phyloP scores from a whole-genome alignment of 208 protist genomes.

The Angomonas ambiguus region DNA sequence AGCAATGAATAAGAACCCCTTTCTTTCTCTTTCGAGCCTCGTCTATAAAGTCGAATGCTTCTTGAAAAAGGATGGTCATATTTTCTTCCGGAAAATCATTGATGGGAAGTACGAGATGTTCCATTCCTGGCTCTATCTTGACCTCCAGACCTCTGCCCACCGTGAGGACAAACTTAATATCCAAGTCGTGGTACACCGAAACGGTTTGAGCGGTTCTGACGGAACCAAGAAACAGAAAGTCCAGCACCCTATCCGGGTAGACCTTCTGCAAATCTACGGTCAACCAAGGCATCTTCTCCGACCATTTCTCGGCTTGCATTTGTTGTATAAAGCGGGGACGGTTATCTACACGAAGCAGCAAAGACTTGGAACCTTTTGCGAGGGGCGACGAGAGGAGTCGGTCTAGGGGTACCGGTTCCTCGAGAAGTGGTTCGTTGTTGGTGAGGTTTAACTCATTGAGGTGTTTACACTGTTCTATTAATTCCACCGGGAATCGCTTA shows the following conservation, averaged over 20 bases:
- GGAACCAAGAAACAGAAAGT: slow-evolving; percentile 80
- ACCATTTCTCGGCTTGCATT: slow-evolving; percentile 50
- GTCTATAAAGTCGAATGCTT: slow-evolving; percentile 81
- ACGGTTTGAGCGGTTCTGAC: slow-evolving; percentile 76
- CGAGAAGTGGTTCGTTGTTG: slow-evolving; percentile 65
- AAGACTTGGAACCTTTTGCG: slow-evolving; percentile 15
- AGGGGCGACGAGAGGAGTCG: slow-evolving; percentile 19
- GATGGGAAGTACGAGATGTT: slow-evolving; percentile 64
- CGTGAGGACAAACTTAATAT: slow-evolving; percentile 80
- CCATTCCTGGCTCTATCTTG: slow-evolving; percentile 62
- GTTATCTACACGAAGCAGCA: slow-evolving; percentile 68
- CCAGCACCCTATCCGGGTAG: slow-evolving; percentile 86
- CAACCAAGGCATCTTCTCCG: slow-evolving; percentile 44
- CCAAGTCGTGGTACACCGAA: slow-evolving; percentile 76
- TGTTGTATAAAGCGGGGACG: slow-evolving; percentile 61
- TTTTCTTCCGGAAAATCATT: slow-evolving; percentile 78
- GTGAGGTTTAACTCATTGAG: slow-evolving; percentile 58
- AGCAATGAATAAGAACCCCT: slow-evolving; percentile 86
- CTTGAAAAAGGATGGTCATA: slow-evolving; percentile 50
- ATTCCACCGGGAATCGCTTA: slow-evolving; percentile 45
- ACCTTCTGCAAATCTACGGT: slow-evolving; percentile 80
- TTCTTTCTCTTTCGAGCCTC: slow-evolving; percentile 44
- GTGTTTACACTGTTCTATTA: slow-evolving; percentile 49
- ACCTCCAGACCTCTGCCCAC: slow-evolving; percentile 65
- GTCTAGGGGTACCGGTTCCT: slow-evolving; percentile 36